Evolutionary conservation across 108 stramenopile species (phyloP).

Genomic region (Skeletonema tropicum): DNA sequence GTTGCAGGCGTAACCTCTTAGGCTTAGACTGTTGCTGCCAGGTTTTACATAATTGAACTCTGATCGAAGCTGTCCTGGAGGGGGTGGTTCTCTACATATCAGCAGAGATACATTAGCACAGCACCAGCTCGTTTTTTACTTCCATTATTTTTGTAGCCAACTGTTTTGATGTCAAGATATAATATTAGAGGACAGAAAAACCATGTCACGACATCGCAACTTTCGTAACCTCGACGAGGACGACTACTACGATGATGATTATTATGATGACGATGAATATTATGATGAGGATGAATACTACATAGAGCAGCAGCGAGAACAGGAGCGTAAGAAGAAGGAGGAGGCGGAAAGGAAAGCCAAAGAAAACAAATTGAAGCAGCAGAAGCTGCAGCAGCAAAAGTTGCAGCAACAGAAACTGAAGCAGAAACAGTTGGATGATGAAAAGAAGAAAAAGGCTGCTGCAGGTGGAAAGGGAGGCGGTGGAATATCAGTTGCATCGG

Average conservation of each 20-base stretch:
- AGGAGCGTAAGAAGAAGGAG: slow-evolving; percentile 34
- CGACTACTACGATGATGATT: slow-evolving; percentile 74
- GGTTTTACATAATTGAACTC: no score
- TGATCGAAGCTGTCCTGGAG: no score
- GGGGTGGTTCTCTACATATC: no score
- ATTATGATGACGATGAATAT: slow-evolving; percentile 65
- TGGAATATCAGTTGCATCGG: slow-evolving; percentile 17
- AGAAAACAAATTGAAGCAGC: slow-evolving; percentile 21
- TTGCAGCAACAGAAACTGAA: slow-evolving; percentile 15
- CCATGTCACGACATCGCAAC: slow-evolving; percentile 84
- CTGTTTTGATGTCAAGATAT: no score
- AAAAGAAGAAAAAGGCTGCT: neutral
- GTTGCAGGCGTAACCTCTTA: no score
- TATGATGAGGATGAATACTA: slow-evolving; percentile 63
- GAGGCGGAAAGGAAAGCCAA: slow-evolving; percentile 46
- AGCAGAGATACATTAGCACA: no score
- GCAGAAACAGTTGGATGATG: neutral
- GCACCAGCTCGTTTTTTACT: no score
- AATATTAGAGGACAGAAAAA: neutral
- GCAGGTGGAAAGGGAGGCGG: slow-evolving; percentile 1
- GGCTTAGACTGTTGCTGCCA: no score
- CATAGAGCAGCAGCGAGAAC: slow-evolving; percentile 39
- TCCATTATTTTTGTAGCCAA: no score
- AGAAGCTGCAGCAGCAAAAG: neutral
- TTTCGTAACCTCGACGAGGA: slow-evolving; percentile 75